Base-by-base conservation (phyloP, 1,284 basidiomycete species). In the Anthracocystis setariae region DNA sequence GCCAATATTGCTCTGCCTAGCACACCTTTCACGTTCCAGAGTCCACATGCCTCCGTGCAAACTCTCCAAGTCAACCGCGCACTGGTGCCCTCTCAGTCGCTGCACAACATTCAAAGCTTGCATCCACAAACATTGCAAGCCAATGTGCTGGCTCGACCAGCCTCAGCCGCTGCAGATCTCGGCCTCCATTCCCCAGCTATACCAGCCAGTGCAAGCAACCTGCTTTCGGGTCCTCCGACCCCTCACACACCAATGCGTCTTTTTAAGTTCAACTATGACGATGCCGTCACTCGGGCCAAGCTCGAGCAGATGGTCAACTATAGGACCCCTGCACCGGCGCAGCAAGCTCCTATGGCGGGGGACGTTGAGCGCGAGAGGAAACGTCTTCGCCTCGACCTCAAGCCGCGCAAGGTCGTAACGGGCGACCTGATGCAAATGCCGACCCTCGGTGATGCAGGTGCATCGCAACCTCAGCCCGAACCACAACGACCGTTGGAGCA, bases 241-340 rank as follows among this genome's bases (percentile, higher is more conserved):
- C 72, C 74, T 8, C 74, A 72, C 46, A 72, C 74, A 4, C 76
- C 76, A 8, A 69, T 78, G 66, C 74, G 76, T 12, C 60, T 78
- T 13, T 74, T 78, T 54, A 72, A 73, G 35, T 62, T 76, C 50
- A 55, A 67, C 45, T 70, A 74, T 35, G 76, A 78, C 21, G 62
- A 74, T 24, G 68, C 65, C 18, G 60, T 62, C 8, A 69, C 71
- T 13, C 59, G 66, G 8, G 76, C 64, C 18, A 64, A 69, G 38
- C 65, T 78, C 29, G 74, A 78, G 50, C 57, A 65, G 55, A 73
- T 78, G 55, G 74, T 76, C 43, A 73, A 72, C 53, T 65, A 74
- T 24, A 51, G 58, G 37, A 56, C 62, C 18, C 50, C 71, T 20
- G 45, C 57, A 24, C 32, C 58, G 23, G 24, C 50, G 17, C 40